Conservation (phyloP, 2,329 filamentous ascomycete species). For the Colletotrichum lentis region DNA sequence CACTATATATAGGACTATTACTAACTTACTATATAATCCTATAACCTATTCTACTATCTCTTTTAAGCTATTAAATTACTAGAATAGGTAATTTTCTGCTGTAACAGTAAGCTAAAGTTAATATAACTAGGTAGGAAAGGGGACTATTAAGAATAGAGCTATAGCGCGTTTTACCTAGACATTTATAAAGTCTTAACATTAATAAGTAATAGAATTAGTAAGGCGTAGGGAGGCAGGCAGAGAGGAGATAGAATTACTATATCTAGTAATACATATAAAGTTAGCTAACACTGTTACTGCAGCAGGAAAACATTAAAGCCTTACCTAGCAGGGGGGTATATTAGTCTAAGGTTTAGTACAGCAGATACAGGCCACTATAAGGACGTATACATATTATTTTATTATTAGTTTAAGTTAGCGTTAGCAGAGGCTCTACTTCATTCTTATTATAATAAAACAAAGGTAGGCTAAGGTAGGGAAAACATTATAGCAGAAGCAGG, state of each 20-base stretch:
- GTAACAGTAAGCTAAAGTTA: not conserved
- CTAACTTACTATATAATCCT: not conserved
- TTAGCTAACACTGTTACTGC: not conserved
- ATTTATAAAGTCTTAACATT: not conserved
- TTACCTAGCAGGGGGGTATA: not conserved
- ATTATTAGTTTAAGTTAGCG: not conserved
- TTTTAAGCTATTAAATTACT: not conserved
- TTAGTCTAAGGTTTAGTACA: not conserved
- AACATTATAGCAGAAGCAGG: not conserved
- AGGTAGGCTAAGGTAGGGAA: not conserved
- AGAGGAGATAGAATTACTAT: not conserved
- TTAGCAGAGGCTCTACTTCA: not conserved
- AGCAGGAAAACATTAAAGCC: not conserved
- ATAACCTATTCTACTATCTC: not conserved
- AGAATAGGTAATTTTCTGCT: not conserved
- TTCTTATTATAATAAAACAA: not conserved
- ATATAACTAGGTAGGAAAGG: not conserved
- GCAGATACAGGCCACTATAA: not conserved
- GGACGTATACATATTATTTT: not conserved
- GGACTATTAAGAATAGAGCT: not conserved
- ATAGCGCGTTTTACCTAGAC: not conserved
- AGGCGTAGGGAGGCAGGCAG: not conserved
- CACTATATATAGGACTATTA: not conserved
- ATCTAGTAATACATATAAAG: not conserved
- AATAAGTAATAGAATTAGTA: not conserved